Evolutionary conservation across 1,284 basidiomycete species (phyloP).

Genomic region (Schizophyllum commune): DNA sequence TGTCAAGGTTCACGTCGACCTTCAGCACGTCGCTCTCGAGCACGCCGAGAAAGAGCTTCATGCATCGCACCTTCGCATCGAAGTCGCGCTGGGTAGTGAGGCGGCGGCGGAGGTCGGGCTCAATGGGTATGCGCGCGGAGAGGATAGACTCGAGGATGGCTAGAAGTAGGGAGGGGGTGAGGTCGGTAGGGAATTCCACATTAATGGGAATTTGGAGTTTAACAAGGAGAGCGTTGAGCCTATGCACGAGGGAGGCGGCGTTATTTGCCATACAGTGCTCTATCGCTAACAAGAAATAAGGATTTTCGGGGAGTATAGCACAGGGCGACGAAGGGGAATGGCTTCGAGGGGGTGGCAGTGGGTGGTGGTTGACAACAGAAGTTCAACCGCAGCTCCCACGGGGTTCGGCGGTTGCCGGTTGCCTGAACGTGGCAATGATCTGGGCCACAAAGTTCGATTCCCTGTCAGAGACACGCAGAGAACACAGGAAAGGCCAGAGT

Average conservation of each 20-base stretch:
- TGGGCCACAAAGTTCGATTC: too few species aligned
- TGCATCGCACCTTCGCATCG: conserved; percentile 38
- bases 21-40: conserved; percentile 62
- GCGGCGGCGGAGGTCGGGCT: conserved; percentile 27
- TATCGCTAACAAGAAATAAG: too few species aligned
- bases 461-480: not conserved
- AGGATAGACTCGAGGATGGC: conserved; percentile 57
- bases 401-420: not conserved
- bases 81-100: conserved; percentile 20
- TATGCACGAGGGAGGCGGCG: conserved; percentile 16
- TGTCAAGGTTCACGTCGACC: conserved; percentile 50
- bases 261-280: not conserved
- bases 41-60: conserved; percentile 74
- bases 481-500: not conserved
- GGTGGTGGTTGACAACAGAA: not conserved
- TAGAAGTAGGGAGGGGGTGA: conserved; percentile 64
- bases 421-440: too few species aligned
- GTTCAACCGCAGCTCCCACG: not conserved
- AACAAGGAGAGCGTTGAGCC: conserved; percentile 38
- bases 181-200: conserved; percentile 52
- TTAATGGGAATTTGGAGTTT: conserved; percentile 44
- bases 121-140: conserved; percentile 37
- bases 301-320: too few species aligned
- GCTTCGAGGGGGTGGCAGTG: not conserved
- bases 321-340: too few species aligned